phyloP scores from a whole-genome alignment of 2,329 filamentous ascomycete genomes.

The Colletotrichum navitas region DNA sequence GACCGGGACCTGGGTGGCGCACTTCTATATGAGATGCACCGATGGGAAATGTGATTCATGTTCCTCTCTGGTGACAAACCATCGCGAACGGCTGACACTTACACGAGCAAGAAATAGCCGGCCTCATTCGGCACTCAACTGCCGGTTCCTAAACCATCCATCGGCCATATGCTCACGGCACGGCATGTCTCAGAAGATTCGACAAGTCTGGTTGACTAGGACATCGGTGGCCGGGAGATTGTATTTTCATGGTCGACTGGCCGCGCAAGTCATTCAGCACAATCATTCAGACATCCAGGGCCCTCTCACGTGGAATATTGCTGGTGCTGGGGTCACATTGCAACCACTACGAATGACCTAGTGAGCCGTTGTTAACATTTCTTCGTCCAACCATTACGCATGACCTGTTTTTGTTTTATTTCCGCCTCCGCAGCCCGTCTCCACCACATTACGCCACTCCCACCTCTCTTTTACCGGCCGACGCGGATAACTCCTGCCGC shows the following conservation, averaged over 20 bases:
- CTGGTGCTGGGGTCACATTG: slow-evolving; percentile 40
- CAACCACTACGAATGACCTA: slow-evolving; percentile 42
- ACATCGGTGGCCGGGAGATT: not conserved
- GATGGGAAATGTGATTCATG: not conserved
- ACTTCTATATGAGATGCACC: slow-evolving; percentile 15
- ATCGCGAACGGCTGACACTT: slow-evolving; percentile 35
- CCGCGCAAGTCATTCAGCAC: slow-evolving; percentile 30
- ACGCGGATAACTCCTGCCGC: slow-evolving; percentile 92
- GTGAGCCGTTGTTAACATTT: slow-evolving; percentile 34
- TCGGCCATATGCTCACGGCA: slow-evolving; percentile 9
- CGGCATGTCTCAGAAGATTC: slow-evolving; percentile 11
- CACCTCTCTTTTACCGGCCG: slow-evolving; percentile 58
- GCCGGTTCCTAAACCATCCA: not conserved
- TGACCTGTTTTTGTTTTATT: slow-evolving; percentile 32
- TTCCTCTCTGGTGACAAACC: not conserved
- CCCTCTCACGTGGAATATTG: slow-evolving; percentile 37
- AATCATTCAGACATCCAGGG: not conserved
- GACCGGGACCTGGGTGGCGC: not conserved
- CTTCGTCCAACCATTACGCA: slow-evolving; percentile 42
- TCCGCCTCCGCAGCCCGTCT: not conserved
- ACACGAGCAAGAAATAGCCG: slow-evolving; percentile 30
- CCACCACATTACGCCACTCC: slow-evolving; percentile 1
- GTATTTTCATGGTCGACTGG: not conserved
- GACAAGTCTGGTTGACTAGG: not conserved
- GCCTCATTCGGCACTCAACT: slow-evolving; percentile 21